Evolutionary conservation across 2,329 filamentous ascomycete genomes (phyloP).

Genomic region (Tolypocladium tundrense): DNA sequence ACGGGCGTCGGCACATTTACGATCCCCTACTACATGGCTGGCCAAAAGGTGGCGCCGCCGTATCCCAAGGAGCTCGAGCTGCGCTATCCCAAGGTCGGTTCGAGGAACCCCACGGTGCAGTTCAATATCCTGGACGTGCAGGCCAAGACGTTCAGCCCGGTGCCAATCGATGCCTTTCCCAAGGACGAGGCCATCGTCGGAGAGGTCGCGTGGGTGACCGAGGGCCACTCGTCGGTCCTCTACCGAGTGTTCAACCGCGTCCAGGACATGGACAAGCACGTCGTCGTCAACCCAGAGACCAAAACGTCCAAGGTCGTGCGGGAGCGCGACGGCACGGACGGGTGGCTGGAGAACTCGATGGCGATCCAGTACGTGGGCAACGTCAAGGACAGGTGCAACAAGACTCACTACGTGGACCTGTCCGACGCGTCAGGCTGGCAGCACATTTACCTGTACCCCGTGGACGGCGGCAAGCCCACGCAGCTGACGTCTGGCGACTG

Average conservation of each 20-base stretch:
- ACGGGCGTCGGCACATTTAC: slow-evolving; percentile 57
- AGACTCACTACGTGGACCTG: slow-evolving; percentile 52
- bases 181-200: slow-evolving; percentile 54
- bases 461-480: slow-evolving; percentile 42
- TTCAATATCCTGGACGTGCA: slow-evolving; percentile 48
- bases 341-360: slow-evolving; percentile 52
- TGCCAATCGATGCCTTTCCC: slow-evolving; percentile 47
- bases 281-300: slow-evolving; percentile 44
- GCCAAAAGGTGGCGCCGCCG: slow-evolving; percentile 42
- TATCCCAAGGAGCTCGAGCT: slow-evolving; percentile 55
- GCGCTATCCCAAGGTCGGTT: slow-evolving; percentile 59
- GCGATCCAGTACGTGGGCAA: slow-evolving; percentile 45
- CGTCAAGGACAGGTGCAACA: slow-evolving; percentile 23
- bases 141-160: slow-evolving; percentile 29
- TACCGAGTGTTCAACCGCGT: slow-evolving; percentile 60
- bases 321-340: slow-evolving; percentile 46
- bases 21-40: slow-evolving; percentile 56
- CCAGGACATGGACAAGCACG: slow-evolving; percentile 53
- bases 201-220: slow-evolving; percentile 58
- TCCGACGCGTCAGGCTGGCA: slow-evolving; percentile 59
- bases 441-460: slow-evolving; percentile 56
- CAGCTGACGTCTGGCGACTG: slow-evolving; percentile 55
- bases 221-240: slow-evolving; percentile 47
- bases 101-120: slow-evolving; percentile 54
- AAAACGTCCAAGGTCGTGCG: slow-evolving; percentile 36